Evolutionary conservation across 2,329 filamentous ascomycete species (phyloP).

Genomic region (Myriosclerotinia scirpicola): DNA sequence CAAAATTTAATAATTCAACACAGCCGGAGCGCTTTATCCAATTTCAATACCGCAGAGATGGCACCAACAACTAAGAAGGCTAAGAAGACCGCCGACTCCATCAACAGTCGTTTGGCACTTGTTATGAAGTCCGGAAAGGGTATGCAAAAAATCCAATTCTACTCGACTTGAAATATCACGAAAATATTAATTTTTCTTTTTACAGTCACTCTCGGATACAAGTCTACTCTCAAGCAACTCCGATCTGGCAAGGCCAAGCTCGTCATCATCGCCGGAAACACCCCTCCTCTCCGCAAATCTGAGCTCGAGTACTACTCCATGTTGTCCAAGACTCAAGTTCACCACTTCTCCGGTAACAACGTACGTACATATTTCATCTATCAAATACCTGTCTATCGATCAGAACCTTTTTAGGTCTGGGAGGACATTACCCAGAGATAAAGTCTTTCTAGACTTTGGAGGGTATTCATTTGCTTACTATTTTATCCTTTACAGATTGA

Average conservation of each 20-base stretch:
- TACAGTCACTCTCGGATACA: conserved; percentile 83
- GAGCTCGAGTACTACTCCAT: conserved; percentile 96
- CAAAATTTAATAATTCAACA: conserved; percentile 13
- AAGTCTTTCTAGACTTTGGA: conserved; percentile 87
- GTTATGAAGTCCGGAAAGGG: conserved; percentile 67
- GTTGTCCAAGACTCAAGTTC: conserved; percentile 90
- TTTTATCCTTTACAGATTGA: conserved; percentile 74
- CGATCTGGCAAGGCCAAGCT: conserved; percentile 98
- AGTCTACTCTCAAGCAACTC: conserved; percentile 85
- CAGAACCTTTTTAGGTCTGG: conserved; percentile 34
- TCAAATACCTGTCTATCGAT: conserved; percentile 25
- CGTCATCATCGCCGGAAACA: conserved; percentile 94
- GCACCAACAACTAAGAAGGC: conserved; percentile 59
- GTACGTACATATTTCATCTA: conserved; percentile 62
- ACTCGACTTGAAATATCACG: neutral
- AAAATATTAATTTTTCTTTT: conserved; percentile 21
- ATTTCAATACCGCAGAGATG: conserved; percentile 47
- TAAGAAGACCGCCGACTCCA: conserved; percentile 84
- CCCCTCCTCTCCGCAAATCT: conserved; percentile 94
- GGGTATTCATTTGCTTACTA: conserved; percentile 62
- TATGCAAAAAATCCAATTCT: conserved; percentile 31
- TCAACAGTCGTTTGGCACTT: conserved; percentile 61
- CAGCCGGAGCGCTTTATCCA: conserved; percentile 43
- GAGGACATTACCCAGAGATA: conserved; percentile 77
- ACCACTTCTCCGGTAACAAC: conserved; percentile 99